Evolutionary conservation across 768 basidiomycete genomes (phyloP), one percentile per base, ranked within the genome.

Genomic region (Hemileccinum impolitum): DNA sequence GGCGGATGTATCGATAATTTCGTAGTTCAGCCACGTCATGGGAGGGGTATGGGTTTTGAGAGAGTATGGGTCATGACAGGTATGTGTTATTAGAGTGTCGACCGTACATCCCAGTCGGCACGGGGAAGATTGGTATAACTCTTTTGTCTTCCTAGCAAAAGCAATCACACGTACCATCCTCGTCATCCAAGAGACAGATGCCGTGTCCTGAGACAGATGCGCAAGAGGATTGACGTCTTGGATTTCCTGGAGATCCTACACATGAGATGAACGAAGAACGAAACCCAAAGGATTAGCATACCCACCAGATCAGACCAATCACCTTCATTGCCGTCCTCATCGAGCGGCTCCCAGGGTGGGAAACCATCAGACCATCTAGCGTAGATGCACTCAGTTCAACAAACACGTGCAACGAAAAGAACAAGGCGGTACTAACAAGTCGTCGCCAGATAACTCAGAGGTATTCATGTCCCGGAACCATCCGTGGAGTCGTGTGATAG

Each of bases 321-420:
- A n/a, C n/a, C 65, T 38, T 67, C 60, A 6, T 11, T 42, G 4
- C 63, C 62, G 4, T 67, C 58, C 30, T 57, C 57, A 19, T 65
- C 60, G 11, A 65, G 63, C 1, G 63, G 65, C 1, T 60, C 54
- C 64, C 65, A 67, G 14, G 64, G 64, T 5, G 52, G 42, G 3
- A 17, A 11, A 23, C 45, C 54, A 23, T 46, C 25, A 41, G 30
- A 32, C 64, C 65, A 67, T n/a, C 64, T 67, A 25, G 11, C 12
- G 6, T 18, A n/a, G 15, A 39, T 15, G 8, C 6, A 23, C 23
- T 32, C 30, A 10, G 8, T 15, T 4, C 21, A 28, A 18, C 7
- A 34, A 9, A 9, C 7, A 17, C 9, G 31, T 30, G 26, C 18
- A 18, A 30, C 10, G 15, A 15, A 10, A n/a, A 17, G 19, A 31